These are phyloP conservation scores for Phytophthora cryptogea DNA, from an alignment of 352 stramenopile genomes.

Conservation along the genomic window DNA sequence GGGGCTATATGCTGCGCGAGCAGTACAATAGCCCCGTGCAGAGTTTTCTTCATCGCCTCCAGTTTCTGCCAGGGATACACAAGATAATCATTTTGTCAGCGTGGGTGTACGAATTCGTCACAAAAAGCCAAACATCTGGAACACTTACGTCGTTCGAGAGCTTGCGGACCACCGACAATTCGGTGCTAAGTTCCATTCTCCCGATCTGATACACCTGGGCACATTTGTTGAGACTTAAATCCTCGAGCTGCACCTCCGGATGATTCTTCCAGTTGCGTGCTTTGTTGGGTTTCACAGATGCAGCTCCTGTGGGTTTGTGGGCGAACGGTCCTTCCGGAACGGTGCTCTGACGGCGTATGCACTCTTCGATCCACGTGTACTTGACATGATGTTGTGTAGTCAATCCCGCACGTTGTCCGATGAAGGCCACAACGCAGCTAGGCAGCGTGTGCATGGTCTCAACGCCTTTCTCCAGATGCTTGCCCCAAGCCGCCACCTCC, in stretches of 20 bases:
- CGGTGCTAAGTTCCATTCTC: conserved; percentile 38
- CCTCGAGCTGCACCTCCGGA: conserved; percentile 53
- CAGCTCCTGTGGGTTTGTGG: conserved; percentile 20
- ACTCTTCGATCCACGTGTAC: conserved; percentile 87
- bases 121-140: background rate
- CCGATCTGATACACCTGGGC: conserved; percentile 50
- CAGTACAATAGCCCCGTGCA: conserved; percentile 68
- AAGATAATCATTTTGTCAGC: conserved; percentile 3
- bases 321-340: conserved; percentile 62
- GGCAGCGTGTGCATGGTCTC: conserved; percentile 45
- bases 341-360: conserved; percentile 52
- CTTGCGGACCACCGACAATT: conserved; percentile 57
- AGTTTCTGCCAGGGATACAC: conserved; percentile 42
- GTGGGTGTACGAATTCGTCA: too few species aligned
- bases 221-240: conserved; percentile 49
- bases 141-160: conserved; percentile 46
- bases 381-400: conserved; percentile 65
- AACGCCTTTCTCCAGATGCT: conserved; percentile 40
- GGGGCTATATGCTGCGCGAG: conserved; percentile 78
- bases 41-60: conserved; percentile 50
- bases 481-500: conserved; percentile 46
- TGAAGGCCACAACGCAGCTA: conserved; percentile 59
- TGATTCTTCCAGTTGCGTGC: conserved; percentile 51
- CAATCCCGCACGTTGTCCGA: conserved; percentile 57
- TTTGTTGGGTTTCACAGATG: conserved; percentile 19